Evolutionary conservation across 208 protist species (phyloP).

Genomic region (Trypanosoma cruzi): DNA sequence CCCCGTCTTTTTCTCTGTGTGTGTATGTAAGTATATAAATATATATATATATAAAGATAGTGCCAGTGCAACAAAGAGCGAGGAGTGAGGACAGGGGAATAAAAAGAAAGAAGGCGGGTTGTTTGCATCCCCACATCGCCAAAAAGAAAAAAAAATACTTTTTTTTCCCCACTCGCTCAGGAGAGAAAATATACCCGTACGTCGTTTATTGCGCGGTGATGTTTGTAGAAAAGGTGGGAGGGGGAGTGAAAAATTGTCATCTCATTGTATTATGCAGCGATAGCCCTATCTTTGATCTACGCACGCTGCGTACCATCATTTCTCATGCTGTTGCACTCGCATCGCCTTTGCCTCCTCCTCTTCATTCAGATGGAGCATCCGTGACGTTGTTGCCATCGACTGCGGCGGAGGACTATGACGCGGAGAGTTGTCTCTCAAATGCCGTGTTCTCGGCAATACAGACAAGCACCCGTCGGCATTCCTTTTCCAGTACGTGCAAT

Average conservation of each 20-base stretch:
- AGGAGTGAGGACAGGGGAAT: background rate
- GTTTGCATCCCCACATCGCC: no score
- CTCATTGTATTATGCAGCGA: slow-evolving; percentile 30
- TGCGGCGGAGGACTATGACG: background rate
- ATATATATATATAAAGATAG: slow-evolving; percentile 21
- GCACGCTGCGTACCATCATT: slow-evolving; percentile 14
- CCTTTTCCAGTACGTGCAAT: background rate
- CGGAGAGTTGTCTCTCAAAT: background rate
- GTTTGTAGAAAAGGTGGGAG: background rate
- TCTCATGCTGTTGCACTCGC: background rate
- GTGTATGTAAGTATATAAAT: no score
- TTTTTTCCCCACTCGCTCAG: no score
- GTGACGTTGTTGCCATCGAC: background rate
- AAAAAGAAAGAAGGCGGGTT: no score
- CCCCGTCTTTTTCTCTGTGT: background rate
- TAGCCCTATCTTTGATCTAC: slow-evolving; percentile 15
- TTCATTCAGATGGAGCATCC: background rate
- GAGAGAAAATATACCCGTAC: no score
- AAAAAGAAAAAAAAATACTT: no score
- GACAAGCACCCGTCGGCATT: background rate
- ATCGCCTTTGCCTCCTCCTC: no score
- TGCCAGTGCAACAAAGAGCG: background rate
- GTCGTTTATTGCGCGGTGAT: no score
- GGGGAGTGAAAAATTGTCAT: slow-evolving; percentile 5
- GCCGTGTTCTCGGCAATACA: slow-evolving; percentile 12